Percentiles rank a stretch among this genome's conserved stretches.
Conservation (phyloP, 768 basidiomycete species). For the Dacryopinax spathularia region DNA sequence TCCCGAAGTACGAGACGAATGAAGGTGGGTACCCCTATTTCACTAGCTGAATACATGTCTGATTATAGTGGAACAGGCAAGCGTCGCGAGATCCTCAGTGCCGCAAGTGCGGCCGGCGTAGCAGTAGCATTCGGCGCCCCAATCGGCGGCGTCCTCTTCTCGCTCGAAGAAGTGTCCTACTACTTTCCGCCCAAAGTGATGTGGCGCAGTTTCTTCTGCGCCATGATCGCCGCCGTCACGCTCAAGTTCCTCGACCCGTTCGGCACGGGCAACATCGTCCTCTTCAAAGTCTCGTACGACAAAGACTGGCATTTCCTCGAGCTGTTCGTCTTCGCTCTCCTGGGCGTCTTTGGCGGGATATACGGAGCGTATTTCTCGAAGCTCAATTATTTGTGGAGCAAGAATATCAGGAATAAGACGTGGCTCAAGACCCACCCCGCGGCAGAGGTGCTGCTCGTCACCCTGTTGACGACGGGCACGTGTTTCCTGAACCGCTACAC, state of each 20-base stretch:
- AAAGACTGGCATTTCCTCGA: conserved; percentile 92
- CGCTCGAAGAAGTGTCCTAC: conserved; percentile 89
- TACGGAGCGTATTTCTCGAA: conserved; percentile 92
- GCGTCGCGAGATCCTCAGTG: conserved; percentile 84
- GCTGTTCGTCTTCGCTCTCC: conserved; percentile 63
- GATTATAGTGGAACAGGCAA: conserved; percentile 41
- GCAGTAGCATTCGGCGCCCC: conserved; percentile 96
- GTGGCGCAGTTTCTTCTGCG: conserved; percentile 82
- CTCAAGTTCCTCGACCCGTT: conserved; percentile 80
- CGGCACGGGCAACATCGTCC: conserved; percentile 82
- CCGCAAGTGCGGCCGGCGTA: conserved; percentile 93
- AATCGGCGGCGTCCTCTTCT: conserved; percentile 83
- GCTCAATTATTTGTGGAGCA: conserved; percentile 78
- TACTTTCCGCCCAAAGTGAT: conserved; percentile 92
- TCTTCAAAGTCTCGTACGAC: conserved; percentile 84
- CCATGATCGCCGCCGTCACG: conserved; percentile 71
- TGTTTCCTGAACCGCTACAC: conserved; percentile 83
- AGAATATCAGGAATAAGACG: conserved; percentile 62
- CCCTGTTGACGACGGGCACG: conserved; percentile 56
- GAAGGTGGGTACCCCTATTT: conserved; percentile 46
- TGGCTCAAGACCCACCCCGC: conserved; percentile 72
- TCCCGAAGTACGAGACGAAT: conserved; percentile 84
- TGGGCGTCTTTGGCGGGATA: conserved; percentile 85
- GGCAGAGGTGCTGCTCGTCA: conserved; percentile 70
- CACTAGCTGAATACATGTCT: conserved; percentile 6